Evolutionary conservation across 257 asterid species (phyloP).

Genomic region (Forsythia viridissima): DNA sequence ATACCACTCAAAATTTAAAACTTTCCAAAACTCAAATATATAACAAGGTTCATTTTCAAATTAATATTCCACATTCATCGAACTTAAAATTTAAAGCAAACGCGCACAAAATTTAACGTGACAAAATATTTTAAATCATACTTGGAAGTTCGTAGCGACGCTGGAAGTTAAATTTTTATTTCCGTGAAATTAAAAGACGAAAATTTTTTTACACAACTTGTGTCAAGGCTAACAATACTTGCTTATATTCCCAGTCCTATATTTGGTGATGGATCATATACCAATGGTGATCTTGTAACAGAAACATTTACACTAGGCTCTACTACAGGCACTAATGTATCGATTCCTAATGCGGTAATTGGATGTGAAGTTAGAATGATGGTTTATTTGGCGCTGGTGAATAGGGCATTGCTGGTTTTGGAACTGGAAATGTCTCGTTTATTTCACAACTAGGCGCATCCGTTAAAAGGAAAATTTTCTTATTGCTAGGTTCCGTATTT

Average conservation of each 20-base stretch:
- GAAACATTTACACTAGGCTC: constrained; percentile 36
- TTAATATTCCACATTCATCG: too few species aligned
- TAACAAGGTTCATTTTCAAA: too few species aligned
- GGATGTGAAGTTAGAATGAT: constrained; percentile 31
- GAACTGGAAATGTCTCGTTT: constrained; percentile 34
- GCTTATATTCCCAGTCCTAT: constrained; percentile 12
- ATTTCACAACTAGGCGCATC: constrained; percentile 27
- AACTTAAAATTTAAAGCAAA: too few species aligned
- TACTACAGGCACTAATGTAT: neutral
- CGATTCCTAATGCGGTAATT: constrained; percentile 19
- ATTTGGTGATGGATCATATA: constrained; percentile 20
- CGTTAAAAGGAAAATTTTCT: constrained; percentile 32
- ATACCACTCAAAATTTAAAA: too few species aligned
- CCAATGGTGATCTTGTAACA: constrained; percentile 23
- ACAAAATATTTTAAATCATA: too few species aligned
- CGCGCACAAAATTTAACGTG: too few species aligned
- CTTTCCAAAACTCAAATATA: too few species aligned
- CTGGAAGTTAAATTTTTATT: too few species aligned
- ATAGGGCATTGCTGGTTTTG: constrained; percentile 43
- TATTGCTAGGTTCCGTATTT: constrained; percentile 32
- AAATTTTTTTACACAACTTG: neutral
- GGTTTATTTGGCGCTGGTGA: constrained; percentile 21
- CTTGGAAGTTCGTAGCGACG: too few species aligned
- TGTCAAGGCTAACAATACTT: neutral
- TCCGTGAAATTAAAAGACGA: too few species aligned